phyloP scores from a whole-genome alignment of 169 alveolate species.

The Plasmodium gaboni region DNA sequence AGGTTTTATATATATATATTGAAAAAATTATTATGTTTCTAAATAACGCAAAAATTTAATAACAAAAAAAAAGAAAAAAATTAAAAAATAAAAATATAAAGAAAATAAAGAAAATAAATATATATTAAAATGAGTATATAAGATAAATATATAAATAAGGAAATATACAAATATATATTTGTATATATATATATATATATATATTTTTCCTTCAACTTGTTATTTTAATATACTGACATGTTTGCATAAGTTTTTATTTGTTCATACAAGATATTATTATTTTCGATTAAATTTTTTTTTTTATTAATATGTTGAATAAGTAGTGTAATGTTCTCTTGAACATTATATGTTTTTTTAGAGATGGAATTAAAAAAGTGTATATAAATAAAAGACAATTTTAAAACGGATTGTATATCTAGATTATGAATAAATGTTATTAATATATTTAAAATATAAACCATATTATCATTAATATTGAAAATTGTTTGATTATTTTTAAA shows the following conservation, averaged over 20 bases:
- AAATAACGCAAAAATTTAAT: neutral
- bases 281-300: constrained; percentile 54
- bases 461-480: constrained; percentile 3
- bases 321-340: constrained; percentile 41
- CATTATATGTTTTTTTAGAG: constrained; percentile 29
- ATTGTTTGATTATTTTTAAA: neutral
- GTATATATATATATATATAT: neutral
- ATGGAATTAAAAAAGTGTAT: constrained; percentile 22
- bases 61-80: neutral
- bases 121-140: neutral
- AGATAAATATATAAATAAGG: too few species aligned
- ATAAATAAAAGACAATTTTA: constrained; percentile 73
- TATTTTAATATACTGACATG: neutral
- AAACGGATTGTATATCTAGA: constrained; percentile 53
- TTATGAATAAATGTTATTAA: constrained; percentile 65
- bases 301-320: constrained; percentile 68
- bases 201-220: neutral
- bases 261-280: constrained; percentile 68
- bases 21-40: neutral
- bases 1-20: constrained; percentile 1
- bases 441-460: constrained; percentile 27
- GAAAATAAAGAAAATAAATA: neutral
- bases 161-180: too few species aligned
- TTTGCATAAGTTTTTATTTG: constrained; percentile 41
- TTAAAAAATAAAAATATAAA: neutral